Conservation (phyloP, 2,329 filamentous ascomycete species). For the Microdochium bolleyi region DNA sequence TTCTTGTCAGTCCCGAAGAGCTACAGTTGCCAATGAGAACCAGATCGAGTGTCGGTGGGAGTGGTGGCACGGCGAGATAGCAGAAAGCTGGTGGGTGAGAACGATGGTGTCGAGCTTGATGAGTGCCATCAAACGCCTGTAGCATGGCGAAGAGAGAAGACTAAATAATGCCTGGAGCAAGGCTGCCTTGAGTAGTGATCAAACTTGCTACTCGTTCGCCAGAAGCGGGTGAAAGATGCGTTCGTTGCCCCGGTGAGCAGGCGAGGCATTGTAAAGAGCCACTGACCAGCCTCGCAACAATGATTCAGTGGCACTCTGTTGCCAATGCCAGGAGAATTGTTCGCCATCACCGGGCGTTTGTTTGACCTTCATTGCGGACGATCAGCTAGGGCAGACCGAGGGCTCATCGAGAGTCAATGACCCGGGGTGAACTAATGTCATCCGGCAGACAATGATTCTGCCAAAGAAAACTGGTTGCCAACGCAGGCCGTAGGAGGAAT, state of each 20-base stretch:
- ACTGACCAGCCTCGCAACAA: not conserved
- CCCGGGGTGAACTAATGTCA: too few species aligned
- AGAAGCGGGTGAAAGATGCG: not conserved
- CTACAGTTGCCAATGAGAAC: not conserved
- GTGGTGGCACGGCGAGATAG: not conserved
- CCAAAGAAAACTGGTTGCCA: too few species aligned
- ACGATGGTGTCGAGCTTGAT: not conserved
- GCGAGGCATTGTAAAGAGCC: not conserved
- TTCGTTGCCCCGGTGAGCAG: not conserved
- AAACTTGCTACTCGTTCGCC: not conserved
- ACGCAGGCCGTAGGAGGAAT: too few species aligned
- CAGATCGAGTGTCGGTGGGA: not conserved
- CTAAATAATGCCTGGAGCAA: too few species aligned
- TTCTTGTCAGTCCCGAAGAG: not conserved
- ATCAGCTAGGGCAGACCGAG: too few species aligned
- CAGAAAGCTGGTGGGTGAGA: too few species aligned
- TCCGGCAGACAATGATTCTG: too few species aligned
- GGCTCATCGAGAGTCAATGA: too few species aligned
- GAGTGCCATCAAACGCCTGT: not conserved
- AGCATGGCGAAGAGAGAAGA: too few species aligned
- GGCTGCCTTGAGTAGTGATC: too few species aligned
- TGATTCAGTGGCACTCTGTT: not conserved
- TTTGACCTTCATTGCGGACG: not conserved
- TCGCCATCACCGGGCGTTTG: not conserved
- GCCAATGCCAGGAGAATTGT: not conserved